These are phyloP conservation scores for Tricharina praecox DNA, from an alignment of 495 filamentous ascomycete species.

Conservation along the genomic window DNA sequence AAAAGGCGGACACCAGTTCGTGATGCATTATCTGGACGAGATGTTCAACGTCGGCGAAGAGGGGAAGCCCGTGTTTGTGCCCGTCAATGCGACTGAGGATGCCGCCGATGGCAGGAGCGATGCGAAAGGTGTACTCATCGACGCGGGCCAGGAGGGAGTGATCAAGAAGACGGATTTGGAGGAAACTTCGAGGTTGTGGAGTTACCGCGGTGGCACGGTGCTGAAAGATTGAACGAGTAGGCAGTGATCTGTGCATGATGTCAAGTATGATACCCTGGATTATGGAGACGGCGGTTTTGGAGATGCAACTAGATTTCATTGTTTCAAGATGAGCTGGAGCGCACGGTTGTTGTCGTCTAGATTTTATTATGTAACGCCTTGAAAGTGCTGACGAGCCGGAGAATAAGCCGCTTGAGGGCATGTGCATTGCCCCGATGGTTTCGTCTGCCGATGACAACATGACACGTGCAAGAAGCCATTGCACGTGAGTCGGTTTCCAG, in stretches of 20 bases:
- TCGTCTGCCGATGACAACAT: no score
- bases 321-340: no score
- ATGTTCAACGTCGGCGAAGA: not conserved
- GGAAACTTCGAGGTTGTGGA: constrained; percentile 1
- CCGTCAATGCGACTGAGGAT: not conserved
- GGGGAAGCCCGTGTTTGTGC: constrained; percentile 1
- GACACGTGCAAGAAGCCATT: no score
- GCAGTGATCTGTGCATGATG: no score
- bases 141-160: not conserved
- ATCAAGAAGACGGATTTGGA: constrained; percentile 1
- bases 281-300: not conserved
- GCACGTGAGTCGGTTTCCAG: no score
- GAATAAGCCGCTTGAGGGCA: no score
- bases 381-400: no score
- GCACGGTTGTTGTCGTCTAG: no score
- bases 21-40: constrained; percentile 47
- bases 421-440: no score
- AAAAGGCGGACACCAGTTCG: constrained; percentile 49
- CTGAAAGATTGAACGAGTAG: not conserved
- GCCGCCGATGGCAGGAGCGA: not conserved
- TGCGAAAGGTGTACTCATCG: not conserved
- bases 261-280: no score
- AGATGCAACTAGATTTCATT: not conserved
- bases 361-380: no score
- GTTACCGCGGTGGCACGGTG: not conserved